A percentile compares a stretch with the other conserved stretches of the same genome.
phyloP scores from a whole-genome alignment of 768 basidiomycete species.

The Termitomyces sp. region DNA sequence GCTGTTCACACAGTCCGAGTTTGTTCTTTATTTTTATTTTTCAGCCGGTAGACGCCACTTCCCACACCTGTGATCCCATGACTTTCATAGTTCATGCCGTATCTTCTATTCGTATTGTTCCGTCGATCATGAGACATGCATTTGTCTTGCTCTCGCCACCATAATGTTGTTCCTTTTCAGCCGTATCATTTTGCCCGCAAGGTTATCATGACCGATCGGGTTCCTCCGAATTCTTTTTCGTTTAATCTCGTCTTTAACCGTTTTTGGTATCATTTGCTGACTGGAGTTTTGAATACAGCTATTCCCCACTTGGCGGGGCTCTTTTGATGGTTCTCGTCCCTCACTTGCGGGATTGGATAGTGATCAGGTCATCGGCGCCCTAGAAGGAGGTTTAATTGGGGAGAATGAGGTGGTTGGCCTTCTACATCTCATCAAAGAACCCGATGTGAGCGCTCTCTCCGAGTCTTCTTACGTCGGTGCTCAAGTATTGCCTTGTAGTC shows the following conservation, averaged over 20 bases:
- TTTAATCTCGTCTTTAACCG: background rate
- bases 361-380: conserved; percentile 49
- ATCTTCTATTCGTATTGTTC: background rate
- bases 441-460: conserved; percentile 49
- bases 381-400: conserved; percentile 62
- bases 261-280: background rate
- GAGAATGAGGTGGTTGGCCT: conserved; percentile 63
- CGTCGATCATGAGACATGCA: background rate
- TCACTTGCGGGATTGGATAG: conserved; percentile 59
- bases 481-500: conserved; percentile 41
- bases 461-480: background rate
- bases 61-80: background rate
- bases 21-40: background rate
- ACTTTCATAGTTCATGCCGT: background rate
- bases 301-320: conserved; percentile 77
- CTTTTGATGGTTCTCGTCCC: conserved; percentile 63
- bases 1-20: background rate
- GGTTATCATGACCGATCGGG: background rate
- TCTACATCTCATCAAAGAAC: conserved; percentile 65
- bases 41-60: background rate
- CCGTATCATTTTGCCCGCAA: background rate
- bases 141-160: background rate
- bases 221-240: background rate
- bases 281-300: conserved; percentile 33
- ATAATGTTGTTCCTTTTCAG: background rate